Base-by-base conservation (phyloP, 2,329 filamentous ascomycete species). In the Alternaria metachromatica region DNA sequence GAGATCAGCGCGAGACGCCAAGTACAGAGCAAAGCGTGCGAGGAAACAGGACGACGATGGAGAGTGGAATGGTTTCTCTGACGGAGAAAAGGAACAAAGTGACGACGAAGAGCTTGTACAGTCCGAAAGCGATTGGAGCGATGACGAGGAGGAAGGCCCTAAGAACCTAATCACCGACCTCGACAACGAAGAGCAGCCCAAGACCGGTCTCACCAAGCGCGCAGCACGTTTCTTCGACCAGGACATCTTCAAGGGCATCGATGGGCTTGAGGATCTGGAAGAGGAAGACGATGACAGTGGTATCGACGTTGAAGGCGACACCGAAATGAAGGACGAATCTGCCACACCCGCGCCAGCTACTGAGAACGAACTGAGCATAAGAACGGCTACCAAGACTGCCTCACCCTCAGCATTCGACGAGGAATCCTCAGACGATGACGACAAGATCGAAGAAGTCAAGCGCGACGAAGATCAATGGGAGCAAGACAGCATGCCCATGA, bases 211-310 rank as follows among this genome's bases (percentile, higher is more conserved):
- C n/a, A 97, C 94, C 3, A 94, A 90, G 78, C 88, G 93, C 67
- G 96, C 96, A 9, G 88, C 90, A 10, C 87, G 91, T 64, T 99
- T 99, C 82, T 99, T 99, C 79, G 91, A 92, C 72, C 95, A 97
- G 77, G 94, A 97, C 70, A 91, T 99, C 44, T 99, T 99, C 84
- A 90, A 94, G 70, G 92, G 89, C 43, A 89, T 98, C 58, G 88
- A 89, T 21, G 92, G 88, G 0, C 80, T 91, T 20, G 82, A 90
- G 3, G 89, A 89, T 18, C 84, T 87, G 25, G 83, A 86, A 25
- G 83, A 86, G 7, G 82, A 81, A 21, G 75, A 76, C 18, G 74
- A 78, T 12, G 83, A 78, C 59, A 80, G 78, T 45, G 79, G 78
- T 6, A 80, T 80, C 28, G 79, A 81, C 43, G 73, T 80, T 8